Evolutionary conservation across 225 moss, liverwort and hornwort species (phyloP).

Genomic region (Takakia lepidozioides): DNA sequence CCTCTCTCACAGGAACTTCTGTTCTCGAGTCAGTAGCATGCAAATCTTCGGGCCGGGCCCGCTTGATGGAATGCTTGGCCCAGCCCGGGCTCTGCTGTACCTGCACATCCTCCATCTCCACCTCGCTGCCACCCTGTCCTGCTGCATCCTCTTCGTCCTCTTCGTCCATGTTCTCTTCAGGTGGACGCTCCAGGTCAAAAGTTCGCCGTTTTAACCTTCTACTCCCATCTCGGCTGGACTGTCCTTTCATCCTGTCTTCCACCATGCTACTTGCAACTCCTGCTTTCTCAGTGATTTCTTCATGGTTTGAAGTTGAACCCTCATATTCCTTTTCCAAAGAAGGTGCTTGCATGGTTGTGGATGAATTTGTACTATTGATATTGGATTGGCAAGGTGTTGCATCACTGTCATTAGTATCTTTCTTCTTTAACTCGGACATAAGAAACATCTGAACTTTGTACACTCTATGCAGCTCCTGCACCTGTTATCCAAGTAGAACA

Average conservation of each 20-base stretch:
- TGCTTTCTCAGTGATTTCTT: constrained; percentile 1
- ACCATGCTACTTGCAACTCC: background rate
- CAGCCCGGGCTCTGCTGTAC: constrained; percentile 21
- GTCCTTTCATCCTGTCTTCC: background rate
- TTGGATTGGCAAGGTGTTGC: constrained; percentile 12
- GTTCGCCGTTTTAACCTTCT: constrained; percentile 9
- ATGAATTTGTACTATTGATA: constrained; percentile 1
- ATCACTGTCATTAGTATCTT: constrained; percentile 10
- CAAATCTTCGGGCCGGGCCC: background rate
- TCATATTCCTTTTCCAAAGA: background rate
- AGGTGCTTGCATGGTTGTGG: constrained; percentile 5
- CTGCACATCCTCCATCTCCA: constrained; percentile 18
- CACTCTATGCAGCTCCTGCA: constrained; percentile 50
- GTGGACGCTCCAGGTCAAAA: constrained; percentile 49
- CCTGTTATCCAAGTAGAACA: too few species aligned
- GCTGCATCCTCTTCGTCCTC: constrained; percentile 20
- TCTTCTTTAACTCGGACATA: constrained; percentile 41
- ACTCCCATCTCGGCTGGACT: background rate
- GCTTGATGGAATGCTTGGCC: constrained; percentile 3
- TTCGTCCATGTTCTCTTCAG: constrained; percentile 42
- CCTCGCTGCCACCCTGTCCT: constrained; percentile 6
- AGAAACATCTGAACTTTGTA: constrained; percentile 42
- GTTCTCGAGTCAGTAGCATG: constrained; percentile 21
- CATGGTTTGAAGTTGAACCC: constrained; percentile 4
- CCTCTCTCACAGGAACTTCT: constrained; percentile 18